Percentiles rank a stretch among this genome's conserved stretches.
phyloP scores from a whole-genome alignment of 75 land plant species.

The Isoetes taiwanensis region DNA sequence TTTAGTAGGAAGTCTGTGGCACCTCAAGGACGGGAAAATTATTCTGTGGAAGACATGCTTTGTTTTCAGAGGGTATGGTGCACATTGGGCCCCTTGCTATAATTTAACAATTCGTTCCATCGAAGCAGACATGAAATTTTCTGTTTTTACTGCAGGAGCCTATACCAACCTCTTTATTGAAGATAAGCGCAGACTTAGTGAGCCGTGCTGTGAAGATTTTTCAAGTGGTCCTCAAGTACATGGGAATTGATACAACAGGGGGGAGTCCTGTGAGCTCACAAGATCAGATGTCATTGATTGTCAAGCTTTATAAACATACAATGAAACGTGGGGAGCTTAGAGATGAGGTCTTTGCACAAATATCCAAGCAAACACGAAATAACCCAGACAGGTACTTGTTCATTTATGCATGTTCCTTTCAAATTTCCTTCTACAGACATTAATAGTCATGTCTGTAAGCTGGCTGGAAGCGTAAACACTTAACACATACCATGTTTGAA shows the following conservation, averaged over 20 bases:
- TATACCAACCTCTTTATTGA: conserved; percentile 84
- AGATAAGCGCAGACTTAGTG: conserved; percentile 63
- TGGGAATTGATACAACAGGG: conserved; percentile 66
- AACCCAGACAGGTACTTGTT: conserved; percentile 68
- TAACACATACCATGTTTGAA: no score
- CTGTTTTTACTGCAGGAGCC: conserved; percentile 52
- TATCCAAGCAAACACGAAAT: conserved; percentile 88
- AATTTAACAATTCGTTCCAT: not conserved
- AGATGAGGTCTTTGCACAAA: conserved; percentile 84
- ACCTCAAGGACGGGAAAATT: conserved; percentile 70
- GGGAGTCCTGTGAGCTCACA: conserved; percentile 41
- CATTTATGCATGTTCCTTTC: no score
- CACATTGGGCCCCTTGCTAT: not conserved
- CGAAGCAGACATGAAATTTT: not conserved
- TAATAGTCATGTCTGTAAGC: no score
- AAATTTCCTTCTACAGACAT: no score
- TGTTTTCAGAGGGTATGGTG: conserved; percentile 77
- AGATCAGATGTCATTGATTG: conserved; percentile 58
- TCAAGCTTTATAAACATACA: conserved; percentile 82
- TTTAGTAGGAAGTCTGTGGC: conserved; percentile 71
- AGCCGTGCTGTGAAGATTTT: conserved; percentile 80
- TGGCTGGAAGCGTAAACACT: no score
- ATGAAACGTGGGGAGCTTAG: conserved; percentile 92
- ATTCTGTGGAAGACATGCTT: conserved; percentile 87
- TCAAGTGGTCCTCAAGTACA: conserved; percentile 77